phyloP scores from a whole-genome alignment of 257 asterid genomes.

The Cynanchum wilfordii region DNA sequence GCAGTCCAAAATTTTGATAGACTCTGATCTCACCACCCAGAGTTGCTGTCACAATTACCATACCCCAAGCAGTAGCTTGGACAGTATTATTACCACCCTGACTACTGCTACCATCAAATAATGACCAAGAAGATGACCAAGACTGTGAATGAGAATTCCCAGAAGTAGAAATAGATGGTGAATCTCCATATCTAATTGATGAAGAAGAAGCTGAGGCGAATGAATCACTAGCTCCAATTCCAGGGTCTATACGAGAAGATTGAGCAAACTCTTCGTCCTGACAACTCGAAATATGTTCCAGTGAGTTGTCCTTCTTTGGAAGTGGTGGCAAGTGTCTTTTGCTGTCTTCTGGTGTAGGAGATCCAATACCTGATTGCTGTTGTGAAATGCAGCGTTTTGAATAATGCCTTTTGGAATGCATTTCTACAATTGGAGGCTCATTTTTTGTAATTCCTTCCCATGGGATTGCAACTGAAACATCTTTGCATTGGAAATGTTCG shows the following conservation, averaged over 20 bases:
- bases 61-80: slow-evolving; percentile 96
- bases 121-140: slow-evolving; percentile 38
- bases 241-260: slow-evolving; percentile 46
- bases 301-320: slow-evolving; percentile 36
- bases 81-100: slow-evolving; percentile 44
- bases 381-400: slow-evolving; percentile 44
- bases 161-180: slow-evolving; percentile 49
- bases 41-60: slow-evolving; percentile 76
- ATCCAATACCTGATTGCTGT: slow-evolving; percentile 16
- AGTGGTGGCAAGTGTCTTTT: slow-evolving; percentile 62
- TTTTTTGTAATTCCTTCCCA: slow-evolving; percentile 58
- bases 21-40: slow-evolving; percentile 79
- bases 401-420: slow-evolving; percentile 67
- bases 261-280: slow-evolving; percentile 47
- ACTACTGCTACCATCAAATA: slow-evolving; percentile 26
- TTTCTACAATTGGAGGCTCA: slow-evolving; percentile 63
- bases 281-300: slow-evolving; percentile 28
- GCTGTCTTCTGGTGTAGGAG: slow-evolving; percentile 46
- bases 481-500: slow-evolving; percentile 79
- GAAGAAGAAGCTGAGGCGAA: slow-evolving; percentile 32
- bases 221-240: slow-evolving; percentile 52
- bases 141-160: slow-evolving; percentile 35
- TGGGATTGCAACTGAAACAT: slow-evolving; percentile 70
- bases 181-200: slow-evolving; percentile 35
- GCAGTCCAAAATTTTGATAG: slow-evolving; percentile 86